Percentiles rank a stretch among this genome's conserved stretches.
Conservation (phyloP, 345 rosid species). For the Eucalyptus fibrosa region DNA sequence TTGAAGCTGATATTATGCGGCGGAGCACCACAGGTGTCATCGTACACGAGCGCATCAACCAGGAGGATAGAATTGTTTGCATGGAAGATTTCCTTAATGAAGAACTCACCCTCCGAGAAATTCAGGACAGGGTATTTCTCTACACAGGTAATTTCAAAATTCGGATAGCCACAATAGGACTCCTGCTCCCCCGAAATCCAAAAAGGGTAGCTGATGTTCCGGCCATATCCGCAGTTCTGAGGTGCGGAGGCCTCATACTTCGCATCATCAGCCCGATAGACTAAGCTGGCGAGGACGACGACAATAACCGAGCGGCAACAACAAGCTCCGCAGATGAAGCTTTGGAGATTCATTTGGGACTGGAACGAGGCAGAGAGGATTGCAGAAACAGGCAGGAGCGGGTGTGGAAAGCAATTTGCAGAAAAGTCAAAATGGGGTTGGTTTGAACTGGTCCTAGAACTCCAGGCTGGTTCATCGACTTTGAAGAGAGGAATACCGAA, state of each 20-base stretch:
- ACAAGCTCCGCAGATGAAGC: neutral
- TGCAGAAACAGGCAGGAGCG: neutral
- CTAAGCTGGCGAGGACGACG: neutral
- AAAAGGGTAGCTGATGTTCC: constrained; percentile 4
- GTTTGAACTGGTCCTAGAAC: neutral
- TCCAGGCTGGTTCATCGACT: neutral
- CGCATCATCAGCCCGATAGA: neutral
- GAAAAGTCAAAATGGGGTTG: neutral
- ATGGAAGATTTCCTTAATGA: neutral
- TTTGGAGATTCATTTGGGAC: neutral
- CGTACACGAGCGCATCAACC: neutral
- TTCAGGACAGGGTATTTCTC: neutral
- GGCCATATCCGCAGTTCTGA: neutral
- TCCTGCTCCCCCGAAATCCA: neutral
- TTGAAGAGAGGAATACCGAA: neutral
- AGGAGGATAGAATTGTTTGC: neutral
- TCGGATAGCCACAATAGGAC: neutral
- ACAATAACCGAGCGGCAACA: constrained; percentile 15
- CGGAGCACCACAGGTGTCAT: neutral
- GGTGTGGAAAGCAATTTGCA: neutral
- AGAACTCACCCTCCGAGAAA: neutral
- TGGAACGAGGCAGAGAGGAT: neutral
- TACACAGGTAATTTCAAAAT: neutral
- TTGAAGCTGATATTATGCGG: constrained; percentile 15
- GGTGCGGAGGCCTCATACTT: neutral